These are phyloP conservation scores for Pseudozyma pruni DNA, from an alignment of 1,284 basidiomycete species.

Conservation along the genomic window DNA sequence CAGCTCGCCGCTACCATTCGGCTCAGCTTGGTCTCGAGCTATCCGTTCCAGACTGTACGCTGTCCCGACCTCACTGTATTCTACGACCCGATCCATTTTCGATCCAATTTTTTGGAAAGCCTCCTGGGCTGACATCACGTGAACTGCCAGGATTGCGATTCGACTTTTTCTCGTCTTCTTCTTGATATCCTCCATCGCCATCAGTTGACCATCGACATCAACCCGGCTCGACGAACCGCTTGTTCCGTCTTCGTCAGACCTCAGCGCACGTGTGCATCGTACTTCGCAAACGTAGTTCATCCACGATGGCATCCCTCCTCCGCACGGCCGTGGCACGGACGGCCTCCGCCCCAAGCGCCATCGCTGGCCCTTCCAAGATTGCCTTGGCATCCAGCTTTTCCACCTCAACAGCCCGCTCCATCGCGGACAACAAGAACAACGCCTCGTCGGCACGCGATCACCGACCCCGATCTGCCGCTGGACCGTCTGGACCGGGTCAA, in stretches of 20 bases:
- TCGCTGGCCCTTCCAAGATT: slow-evolving; percentile 18
- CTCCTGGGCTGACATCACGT: slow-evolving; percentile 8
- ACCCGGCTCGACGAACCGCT: background rate
- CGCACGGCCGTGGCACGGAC: slow-evolving; percentile 5
- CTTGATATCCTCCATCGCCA: background rate
- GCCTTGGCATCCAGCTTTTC: background rate
- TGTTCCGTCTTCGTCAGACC: too few relatives aligned
- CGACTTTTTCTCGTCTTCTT: slow-evolving; percentile 8
- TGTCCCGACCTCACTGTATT: slow-evolving; percentile 4
- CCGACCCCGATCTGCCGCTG: slow-evolving; percentile 17
- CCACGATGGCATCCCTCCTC: slow-evolving; percentile 20
- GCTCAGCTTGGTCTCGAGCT: too few relatives aligned
- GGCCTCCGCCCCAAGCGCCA: background rate
- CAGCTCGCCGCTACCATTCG: background rate
- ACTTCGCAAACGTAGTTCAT: background rate
- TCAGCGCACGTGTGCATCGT: background rate
- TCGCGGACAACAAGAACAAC: slow-evolving; percentile 39
- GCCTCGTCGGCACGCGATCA: slow-evolving; percentile 24
- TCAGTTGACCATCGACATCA: background rate
- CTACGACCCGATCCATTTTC: slow-evolving; percentile 4
- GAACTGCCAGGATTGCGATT: background rate
- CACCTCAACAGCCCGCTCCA: background rate
- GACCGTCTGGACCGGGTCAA: slow-evolving; percentile 3
- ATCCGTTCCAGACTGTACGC: too few relatives aligned
- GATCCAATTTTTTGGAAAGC: slow-evolving; percentile 1